These are phyloP conservation scores for Diaporthe vaccinii DNA, from an alignment of 2,329 filamentous ascomycete species.

Conservation along the genomic window DNA sequence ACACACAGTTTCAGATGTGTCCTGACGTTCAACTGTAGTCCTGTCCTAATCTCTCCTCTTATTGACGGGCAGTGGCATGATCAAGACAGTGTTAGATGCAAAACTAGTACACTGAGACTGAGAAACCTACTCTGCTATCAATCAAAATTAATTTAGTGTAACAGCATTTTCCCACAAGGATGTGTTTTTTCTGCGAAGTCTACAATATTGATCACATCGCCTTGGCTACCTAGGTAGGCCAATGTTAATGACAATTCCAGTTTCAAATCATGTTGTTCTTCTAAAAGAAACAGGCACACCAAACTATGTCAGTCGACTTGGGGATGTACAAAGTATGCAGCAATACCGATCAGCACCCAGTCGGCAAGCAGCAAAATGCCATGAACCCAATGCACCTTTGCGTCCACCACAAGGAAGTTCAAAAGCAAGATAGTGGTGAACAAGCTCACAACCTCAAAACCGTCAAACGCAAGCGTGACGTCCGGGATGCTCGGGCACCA, in stretches of 20 bases:
- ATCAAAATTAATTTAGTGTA: no score
- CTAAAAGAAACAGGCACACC: neutral
- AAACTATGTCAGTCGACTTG: neutral
- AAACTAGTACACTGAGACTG: no score
- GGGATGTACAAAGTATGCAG: conserved; percentile 29
- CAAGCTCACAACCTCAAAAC: conserved; percentile 31
- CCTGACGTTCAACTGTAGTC: no score
- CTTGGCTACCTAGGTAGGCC: no score
- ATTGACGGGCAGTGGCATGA: no score
- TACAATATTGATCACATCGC: no score
- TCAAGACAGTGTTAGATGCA: no score
- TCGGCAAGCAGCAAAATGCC: conserved; percentile 30
- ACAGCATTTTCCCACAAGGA: no score
- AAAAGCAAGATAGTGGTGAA: conserved; percentile 30
- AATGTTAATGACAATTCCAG: neutral
- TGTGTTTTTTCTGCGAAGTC: no score
- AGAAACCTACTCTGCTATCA: no score
- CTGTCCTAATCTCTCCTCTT: no score
- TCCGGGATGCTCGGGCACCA: conserved; percentile 10
- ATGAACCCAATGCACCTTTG: conserved; percentile 34
- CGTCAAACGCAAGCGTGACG: conserved; percentile 30
- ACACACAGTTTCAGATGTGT: no score
- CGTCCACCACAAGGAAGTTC: conserved; percentile 27
- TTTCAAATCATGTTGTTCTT: accelerated
- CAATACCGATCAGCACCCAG: conserved; percentile 33